Evolutionary conservation across 495 filamentous ascomycete species (phyloP).

Genomic region (Apiosordaria backusii): DNA sequence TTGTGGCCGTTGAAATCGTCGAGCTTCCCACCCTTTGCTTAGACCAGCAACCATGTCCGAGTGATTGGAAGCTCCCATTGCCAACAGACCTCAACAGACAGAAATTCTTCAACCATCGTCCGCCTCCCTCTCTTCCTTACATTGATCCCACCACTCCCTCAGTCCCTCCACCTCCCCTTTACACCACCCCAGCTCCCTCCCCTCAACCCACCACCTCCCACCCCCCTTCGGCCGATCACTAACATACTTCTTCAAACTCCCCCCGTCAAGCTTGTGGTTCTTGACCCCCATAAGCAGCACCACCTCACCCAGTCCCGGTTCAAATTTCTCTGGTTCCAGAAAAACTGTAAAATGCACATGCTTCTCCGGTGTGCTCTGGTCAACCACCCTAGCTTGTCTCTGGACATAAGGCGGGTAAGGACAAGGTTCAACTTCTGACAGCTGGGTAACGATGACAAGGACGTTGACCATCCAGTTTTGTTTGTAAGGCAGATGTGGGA

Average conservation of each 20-base stretch:
- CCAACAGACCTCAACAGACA: neutral
- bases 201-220: conserved; percentile 43
- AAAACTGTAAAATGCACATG: conserved; percentile 44
- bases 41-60: too few relatives aligned
- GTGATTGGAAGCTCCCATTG: too few relatives aligned
- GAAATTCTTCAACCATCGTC: neutral
- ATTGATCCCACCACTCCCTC: conserved; percentile 38
- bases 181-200: conserved; percentile 39
- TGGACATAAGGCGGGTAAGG: conserved; percentile 38
- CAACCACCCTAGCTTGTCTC: conserved; percentile 40
- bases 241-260: conserved; percentile 45
- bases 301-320: conserved; percentile 38
- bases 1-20: neutral
- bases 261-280: conserved; percentile 47
- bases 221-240: conserved; percentile 35
- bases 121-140: neutral
- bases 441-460: conserved; percentile 39
- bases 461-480: conserved; percentile 50
- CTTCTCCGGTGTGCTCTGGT: conserved; percentile 39
- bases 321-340: conserved; percentile 42
- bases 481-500: conserved; percentile 45
- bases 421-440: conserved; percentile 39
- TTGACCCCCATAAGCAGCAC: conserved; percentile 45
- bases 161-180: conserved; percentile 36
- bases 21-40: neutral